A percentile compares a stretch with the other conserved stretches of the same genome.
phyloP scores from a whole-genome alignment of 768 basidiomycete genomes.

The Tulasnella sp. region DNA sequence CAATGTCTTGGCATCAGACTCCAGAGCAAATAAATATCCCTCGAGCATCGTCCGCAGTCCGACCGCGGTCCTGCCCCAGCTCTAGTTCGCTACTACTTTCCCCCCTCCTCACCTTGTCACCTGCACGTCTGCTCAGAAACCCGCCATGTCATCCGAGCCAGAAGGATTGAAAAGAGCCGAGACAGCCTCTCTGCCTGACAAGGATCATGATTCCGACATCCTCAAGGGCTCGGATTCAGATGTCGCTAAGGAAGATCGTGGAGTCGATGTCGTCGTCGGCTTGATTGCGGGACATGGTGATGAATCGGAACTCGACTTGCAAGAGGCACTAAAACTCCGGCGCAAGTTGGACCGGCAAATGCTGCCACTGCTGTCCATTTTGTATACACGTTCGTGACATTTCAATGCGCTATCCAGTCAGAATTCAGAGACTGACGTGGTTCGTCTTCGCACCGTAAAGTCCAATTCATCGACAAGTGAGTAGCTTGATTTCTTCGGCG shows the following conservation, averaged over 20 bases:
- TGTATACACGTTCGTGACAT: not conserved
- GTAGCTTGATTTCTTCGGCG: not conserved
- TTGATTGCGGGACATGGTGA: not conserved
- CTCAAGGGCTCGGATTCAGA: not conserved
- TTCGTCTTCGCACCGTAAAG: not conserved
- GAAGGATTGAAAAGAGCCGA: not conserved
- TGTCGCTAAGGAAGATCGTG: not conserved
- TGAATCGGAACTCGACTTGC: not conserved
- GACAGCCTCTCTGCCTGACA: not conserved
- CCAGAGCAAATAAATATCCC: too few species aligned
- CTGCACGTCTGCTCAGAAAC: not conserved
- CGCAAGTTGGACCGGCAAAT: not conserved
- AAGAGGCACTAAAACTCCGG: not conserved
- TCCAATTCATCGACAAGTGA: constrained; percentile 33
- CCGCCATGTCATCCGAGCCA: not conserved
- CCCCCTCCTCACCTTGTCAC: not conserved
- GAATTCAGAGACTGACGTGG: not conserved
- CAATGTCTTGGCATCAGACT: too few species aligned
- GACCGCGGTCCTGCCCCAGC: too few species aligned
- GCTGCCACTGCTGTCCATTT: not conserved
- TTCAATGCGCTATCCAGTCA: not conserved
- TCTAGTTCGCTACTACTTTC: not conserved
- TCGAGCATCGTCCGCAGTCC: too few species aligned
- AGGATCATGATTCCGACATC: not conserved
- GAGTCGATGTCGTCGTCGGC: not conserved